These are phyloP conservation scores for Adansonia grandidieri DNA, from an alignment of 441 rosid species.

Conservation along the genomic window DNA sequence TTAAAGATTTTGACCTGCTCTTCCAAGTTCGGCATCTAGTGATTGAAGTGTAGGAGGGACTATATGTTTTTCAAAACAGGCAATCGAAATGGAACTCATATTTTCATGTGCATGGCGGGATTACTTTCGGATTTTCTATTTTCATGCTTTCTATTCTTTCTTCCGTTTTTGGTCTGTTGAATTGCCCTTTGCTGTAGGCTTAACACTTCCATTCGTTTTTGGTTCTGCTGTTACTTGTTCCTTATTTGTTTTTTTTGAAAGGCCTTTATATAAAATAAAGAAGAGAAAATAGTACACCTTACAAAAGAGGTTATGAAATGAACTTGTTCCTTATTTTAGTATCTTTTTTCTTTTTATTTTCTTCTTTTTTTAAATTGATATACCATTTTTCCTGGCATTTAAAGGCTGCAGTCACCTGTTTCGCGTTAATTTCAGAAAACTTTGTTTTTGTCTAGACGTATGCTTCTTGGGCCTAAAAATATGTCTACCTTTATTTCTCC, in stretches of 20 bases:
- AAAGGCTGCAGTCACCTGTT: background rate
- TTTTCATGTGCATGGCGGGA: background rate
- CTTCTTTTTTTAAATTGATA: background rate
- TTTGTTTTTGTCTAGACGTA: background rate
- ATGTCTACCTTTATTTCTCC: background rate
- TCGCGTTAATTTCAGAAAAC: background rate
- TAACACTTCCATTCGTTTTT: background rate
- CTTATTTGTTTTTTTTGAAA: background rate
- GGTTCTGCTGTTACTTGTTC: background rate
- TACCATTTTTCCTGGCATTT: background rate
- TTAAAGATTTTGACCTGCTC: background rate
- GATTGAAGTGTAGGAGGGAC: background rate
- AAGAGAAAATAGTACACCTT: too few relatives aligned
- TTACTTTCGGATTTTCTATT: background rate
- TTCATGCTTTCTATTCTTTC: background rate
- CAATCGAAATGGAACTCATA: background rate
- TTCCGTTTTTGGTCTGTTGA: background rate
- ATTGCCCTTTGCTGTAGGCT: background rate
- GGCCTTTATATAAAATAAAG: too few relatives aligned
- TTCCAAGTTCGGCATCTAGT: conserved; percentile 1
- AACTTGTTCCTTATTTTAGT: background rate
- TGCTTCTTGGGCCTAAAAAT: background rate
- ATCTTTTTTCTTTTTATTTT: background rate
- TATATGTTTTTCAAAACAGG: background rate
- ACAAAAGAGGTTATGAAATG: too few relatives aligned